Evolutionary conservation across 2,329 filamentous ascomycete species (phyloP), one percentile per base, ranked within the genome.

Genomic region (Trichoderma pleuroti): DNA sequence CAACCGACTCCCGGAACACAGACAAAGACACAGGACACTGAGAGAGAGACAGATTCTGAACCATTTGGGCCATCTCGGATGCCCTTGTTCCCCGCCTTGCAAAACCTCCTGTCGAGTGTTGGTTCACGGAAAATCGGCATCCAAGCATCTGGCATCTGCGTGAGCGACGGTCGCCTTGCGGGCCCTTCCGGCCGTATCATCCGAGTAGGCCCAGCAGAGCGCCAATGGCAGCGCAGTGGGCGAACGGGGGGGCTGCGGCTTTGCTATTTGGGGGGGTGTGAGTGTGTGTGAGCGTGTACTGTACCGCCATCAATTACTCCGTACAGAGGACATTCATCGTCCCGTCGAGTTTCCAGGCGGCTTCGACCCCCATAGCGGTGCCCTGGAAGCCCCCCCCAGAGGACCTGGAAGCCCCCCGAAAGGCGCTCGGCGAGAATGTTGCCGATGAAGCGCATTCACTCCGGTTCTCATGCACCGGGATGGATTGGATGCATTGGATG

Each of bases 171-270:
- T 69, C 67, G 67, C 67, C 67, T 63, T 70, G 67, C 67, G 67
- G 67, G 67, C 67, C 67, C 67, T 63, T 70, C 67, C 67, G 67
- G 67, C 67, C 67, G 67, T 36, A 69, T 70, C 59, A 70, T 70
- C 67, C 67, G 67, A 70, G 67, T 57, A 63, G 67, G 67, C 67
- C 24, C 67, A 62, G 14, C 21, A 16, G 4, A 30, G 32, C n/a
- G 67, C 67, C 67, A 70, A 70, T 70, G 32, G 59, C 46, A 70
- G 46, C 49, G 32, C 21, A 24, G 32, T 59, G 26, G 21, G 24
- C 64, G 28, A 66, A 61, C 56, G 49, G 52, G 65, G 34, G 34
- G 36, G 66, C 46, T 34, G 66, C 28, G 28, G 34, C 52, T 59
- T 57, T 24, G 34, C 34, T 30, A 18, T 39, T 49, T 39, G 63